Conservation (phyloP, 768 basidiomycete genomes). For the Pholiota conissans region DNA sequence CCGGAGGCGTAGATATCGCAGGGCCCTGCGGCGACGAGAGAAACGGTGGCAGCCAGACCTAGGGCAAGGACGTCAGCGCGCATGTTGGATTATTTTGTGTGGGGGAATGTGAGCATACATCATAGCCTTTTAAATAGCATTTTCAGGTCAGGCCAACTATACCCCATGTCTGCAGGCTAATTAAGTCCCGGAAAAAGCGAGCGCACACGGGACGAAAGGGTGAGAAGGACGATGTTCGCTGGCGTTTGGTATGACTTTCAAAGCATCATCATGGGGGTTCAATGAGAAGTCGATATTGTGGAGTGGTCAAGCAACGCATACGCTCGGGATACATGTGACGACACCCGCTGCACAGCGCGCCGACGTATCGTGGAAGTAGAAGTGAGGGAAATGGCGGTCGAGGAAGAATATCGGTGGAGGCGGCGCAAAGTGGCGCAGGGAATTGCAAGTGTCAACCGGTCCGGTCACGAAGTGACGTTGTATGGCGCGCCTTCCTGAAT, state of each 20-base stretch:
- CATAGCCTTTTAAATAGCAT: neutral
- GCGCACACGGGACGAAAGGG: neutral
- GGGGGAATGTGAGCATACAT: neutral
- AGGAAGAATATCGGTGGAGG: neutral
- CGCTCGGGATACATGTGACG: neutral
- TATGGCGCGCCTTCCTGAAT: too few species aligned
- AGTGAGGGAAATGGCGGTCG: neutral
- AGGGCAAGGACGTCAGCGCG: constrained; percentile 1
- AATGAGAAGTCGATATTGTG: neutral
- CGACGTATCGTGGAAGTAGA: neutral
- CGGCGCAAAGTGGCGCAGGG: neutral
- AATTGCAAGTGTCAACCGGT: neutral
- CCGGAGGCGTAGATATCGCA: constrained; percentile 15
- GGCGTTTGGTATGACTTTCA: neutral
- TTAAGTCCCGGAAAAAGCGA: neutral
- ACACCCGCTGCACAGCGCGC: neutral
- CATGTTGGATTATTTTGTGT: neutral
- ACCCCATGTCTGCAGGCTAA: neutral
- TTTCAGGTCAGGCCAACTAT: neutral
- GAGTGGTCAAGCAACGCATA: neutral
- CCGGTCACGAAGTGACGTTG: neutral
- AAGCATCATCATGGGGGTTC: constrained; percentile 4
- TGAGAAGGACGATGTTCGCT: constrained; percentile 2
- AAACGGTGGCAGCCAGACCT: constrained; percentile 3
- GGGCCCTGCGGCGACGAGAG: constrained; percentile 7